Conservation (phyloP, 805 yeast genomes). For the Yarrowia sp. region DNA sequence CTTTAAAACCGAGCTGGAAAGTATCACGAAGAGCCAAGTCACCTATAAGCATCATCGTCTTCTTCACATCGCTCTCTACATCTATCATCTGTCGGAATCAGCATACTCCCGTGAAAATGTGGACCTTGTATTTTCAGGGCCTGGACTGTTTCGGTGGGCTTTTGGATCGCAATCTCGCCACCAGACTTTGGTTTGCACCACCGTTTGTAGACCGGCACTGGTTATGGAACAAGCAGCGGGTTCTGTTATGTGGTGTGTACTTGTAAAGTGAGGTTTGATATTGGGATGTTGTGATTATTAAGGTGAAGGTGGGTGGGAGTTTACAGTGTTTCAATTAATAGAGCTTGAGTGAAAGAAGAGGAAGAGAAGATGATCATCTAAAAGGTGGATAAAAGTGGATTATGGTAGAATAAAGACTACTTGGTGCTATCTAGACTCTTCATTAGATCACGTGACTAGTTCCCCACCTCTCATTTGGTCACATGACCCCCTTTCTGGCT, state of each 20-base stretch:
- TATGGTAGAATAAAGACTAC: no score
- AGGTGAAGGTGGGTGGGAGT: no score
- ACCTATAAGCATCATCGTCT: no score
- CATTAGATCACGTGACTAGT: no score
- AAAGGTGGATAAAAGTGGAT: no score
- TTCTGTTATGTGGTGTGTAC: conserved; percentile 20
- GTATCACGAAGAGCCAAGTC: no score
- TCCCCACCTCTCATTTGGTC: not conserved
- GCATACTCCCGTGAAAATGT: conserved; percentile 36
- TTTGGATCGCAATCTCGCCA: not conserved
- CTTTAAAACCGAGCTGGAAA: no score
- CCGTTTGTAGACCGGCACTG: conserved; percentile 16
- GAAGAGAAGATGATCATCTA: no score
- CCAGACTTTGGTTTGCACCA: conserved; percentile 16
- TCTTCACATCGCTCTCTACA: not conserved
- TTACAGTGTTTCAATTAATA: no score
- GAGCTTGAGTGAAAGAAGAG: no score
- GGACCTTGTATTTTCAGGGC: conserved; percentile 32
- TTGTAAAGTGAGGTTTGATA: no score
- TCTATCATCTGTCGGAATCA: conserved; percentile 18
- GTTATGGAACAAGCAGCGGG: conserved; percentile 18
- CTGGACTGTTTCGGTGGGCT: conserved; percentile 35
- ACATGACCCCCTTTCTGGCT: not conserved
- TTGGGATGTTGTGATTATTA: not conserved
- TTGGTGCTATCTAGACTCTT: no score